These are phyloP conservation scores for Cystobasidium slooffiae DNA, from an alignment of 1,284 basidiomycete genomes.

Conservation along the genomic window DNA sequence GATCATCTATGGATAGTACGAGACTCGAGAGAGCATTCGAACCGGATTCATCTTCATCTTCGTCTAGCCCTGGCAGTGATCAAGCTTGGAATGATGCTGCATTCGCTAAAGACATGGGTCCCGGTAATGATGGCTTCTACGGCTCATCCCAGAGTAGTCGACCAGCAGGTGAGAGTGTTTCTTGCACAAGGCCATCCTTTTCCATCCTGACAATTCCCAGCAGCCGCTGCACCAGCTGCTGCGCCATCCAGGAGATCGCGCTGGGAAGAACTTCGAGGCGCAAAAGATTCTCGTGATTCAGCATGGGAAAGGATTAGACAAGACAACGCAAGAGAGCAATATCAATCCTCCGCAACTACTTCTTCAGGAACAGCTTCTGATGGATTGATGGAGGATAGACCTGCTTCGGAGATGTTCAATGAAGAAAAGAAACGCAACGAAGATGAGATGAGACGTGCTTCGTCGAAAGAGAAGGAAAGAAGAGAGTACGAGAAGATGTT, in stretches of 20 bases:
- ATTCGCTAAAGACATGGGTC: slow-evolving; percentile 17
- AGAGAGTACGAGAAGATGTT: slow-evolving; percentile 42
- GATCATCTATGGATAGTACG: slow-evolving; percentile 14
- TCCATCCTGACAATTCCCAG: not conserved
- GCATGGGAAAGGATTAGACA: slow-evolving; percentile 42
- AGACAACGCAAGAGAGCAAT: slow-evolving; percentile 20
- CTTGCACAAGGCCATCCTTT: not conserved
- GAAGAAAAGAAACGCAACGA: slow-evolving; percentile 18
- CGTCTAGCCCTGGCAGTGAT: not conserved
- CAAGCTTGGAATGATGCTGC: slow-evolving; percentile 21
- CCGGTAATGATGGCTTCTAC: slow-evolving; percentile 12
- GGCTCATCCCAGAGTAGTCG: not conserved
- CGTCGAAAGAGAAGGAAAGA: slow-evolving; percentile 28
- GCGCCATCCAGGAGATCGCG: slow-evolving; percentile 9
- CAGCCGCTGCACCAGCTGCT: not conserved
- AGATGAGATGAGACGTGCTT: slow-evolving; percentile 24
- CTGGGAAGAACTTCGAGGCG: slow-evolving; percentile 41
- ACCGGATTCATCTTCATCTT: slow-evolving; percentile 1
- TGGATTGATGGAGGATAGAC: slow-evolving; percentile 3
- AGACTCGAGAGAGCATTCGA: slow-evolving; percentile 30
- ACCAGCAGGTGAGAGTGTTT: not conserved
- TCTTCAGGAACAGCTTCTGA: not conserved
- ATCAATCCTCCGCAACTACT: slow-evolving; percentile 7
- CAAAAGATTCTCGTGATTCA: slow-evolving; percentile 28
- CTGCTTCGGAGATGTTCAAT: slow-evolving; percentile 23